Evolutionary conservation across 768 basidiomycete species (phyloP).

Genomic region (Boletus coccyginus): DNA sequence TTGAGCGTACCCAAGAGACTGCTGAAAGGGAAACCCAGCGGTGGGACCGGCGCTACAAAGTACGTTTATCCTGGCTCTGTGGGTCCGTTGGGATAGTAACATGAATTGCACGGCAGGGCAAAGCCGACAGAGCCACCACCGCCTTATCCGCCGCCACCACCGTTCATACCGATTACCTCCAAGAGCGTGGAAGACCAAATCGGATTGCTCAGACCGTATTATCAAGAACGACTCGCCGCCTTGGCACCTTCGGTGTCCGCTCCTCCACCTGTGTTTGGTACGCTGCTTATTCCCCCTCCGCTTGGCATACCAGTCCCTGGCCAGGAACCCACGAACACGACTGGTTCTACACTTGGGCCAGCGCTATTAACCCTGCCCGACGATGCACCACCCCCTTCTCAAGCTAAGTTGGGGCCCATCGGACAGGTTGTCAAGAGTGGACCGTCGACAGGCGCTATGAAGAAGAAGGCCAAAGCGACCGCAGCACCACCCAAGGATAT

Average conservation of each 20-base stretch:
- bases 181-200: conserved; percentile 74
- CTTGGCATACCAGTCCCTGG: not conserved
- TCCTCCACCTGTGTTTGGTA: conserved; percentile 14
- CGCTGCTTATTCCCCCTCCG: conserved; percentile 17
- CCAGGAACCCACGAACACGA: not conserved
- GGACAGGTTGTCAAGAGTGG: conserved; percentile 67
- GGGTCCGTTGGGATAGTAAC: not conserved
- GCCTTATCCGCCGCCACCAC: conserved; percentile 82
- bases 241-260: conserved; percentile 33
- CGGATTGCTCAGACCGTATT: conserved; percentile 79
- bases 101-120: conserved; percentile 37
- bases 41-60: conserved; percentile 41
- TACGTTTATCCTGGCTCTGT: conserved; percentile 35
- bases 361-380: conserved; percentile 50
- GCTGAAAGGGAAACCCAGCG: conserved; percentile 60
- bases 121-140: conserved; percentile 74
- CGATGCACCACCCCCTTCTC: conserved; percentile 55
- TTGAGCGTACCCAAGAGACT: conserved; percentile 77
- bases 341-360: not conserved
- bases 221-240: conserved; percentile 51
- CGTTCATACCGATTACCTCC: conserved; percentile 70
- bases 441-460: conserved; percentile 43
- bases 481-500: conserved; percentile 24
- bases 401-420: conserved; percentile 74
- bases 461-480: conserved; percentile 53